Evolutionary conservation across 1,284 basidiomycete species (phyloP).

Genomic region (Ustilago curta): DNA sequence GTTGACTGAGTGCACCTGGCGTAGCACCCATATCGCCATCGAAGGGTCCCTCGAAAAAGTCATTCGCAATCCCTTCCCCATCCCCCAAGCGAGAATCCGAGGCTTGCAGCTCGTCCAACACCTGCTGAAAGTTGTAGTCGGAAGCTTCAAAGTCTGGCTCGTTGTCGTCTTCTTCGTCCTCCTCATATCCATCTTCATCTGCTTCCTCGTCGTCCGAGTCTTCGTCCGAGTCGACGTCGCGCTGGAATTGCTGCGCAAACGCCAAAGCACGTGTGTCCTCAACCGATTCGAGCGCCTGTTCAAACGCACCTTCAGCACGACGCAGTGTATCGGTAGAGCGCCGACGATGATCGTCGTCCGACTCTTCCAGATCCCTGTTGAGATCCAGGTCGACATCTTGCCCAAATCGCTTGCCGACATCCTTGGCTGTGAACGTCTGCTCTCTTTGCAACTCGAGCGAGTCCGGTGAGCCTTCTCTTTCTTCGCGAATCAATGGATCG

Average conservation of each 20-base stretch:
- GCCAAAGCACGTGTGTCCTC: constrained; percentile 47
- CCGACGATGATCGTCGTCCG: constrained; percentile 41
- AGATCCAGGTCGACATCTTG: constrained; percentile 7
- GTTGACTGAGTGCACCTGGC: constrained; percentile 17
- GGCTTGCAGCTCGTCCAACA: constrained; percentile 34
- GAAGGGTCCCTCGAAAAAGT: constrained; percentile 50
- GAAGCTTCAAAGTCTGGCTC: constrained; percentile 40
- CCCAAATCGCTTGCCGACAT: constrained; percentile 26
- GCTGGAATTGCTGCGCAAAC: constrained; percentile 49
- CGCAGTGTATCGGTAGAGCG: constrained; percentile 55
- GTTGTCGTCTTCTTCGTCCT: constrained; percentile 47
- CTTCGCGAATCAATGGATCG: constrained; percentile 32
- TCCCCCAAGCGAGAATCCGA: constrained; percentile 14
- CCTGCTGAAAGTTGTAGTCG: constrained; percentile 35
- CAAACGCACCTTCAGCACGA: constrained; percentile 32
- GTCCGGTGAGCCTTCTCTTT: constrained; percentile 38
- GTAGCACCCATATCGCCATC: constrained; percentile 16
- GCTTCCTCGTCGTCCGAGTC: constrained; percentile 44
- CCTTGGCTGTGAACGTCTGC: constrained; percentile 47
- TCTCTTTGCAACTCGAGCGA: constrained; percentile 45
- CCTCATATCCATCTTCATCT: constrained; percentile 47
- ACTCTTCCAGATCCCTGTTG: constrained; percentile 31
- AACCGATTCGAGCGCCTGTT: constrained; percentile 42
- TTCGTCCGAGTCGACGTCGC: constrained; percentile 40
- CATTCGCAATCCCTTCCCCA: constrained; percentile 15